phyloP scores from a whole-genome alignment of 192 early-diverging fungal species.

The Coemansia sp. region DNA sequence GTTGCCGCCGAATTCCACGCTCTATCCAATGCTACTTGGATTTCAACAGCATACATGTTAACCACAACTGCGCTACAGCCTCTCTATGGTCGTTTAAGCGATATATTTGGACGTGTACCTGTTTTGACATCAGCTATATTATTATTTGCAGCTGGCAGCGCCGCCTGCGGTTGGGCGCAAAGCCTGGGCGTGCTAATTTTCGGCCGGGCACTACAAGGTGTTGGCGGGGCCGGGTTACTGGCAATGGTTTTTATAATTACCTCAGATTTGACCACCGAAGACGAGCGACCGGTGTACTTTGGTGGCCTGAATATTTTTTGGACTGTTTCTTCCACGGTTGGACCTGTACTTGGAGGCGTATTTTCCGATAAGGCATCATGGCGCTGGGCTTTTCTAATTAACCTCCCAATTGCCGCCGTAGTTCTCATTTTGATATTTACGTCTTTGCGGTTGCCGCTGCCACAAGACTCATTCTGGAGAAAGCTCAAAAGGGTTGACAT shows the following conservation, averaged over 20 bases:
- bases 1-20: not conserved
- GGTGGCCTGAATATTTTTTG: slow-evolving; percentile 58
- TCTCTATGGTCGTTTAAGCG: not conserved
- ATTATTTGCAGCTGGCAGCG: slow-evolving; percentile 59
- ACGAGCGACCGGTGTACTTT: slow-evolving; percentile 65
- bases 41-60: not conserved
- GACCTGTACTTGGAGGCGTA: slow-evolving; percentile 63
- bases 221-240: slow-evolving; percentile 72
- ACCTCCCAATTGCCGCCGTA: slow-evolving; percentile 53
- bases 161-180: slow-evolving; percentile 56
- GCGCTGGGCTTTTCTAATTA: slow-evolving; percentile 65
- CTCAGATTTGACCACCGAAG: slow-evolving; percentile 63
- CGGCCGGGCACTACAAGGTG: slow-evolving; percentile 65
- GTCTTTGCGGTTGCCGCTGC: slow-evolving; percentile 49
- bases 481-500: slow-evolving; percentile 70
- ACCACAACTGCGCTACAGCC: not conserved
- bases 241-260: slow-evolving; percentile 65
- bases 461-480: slow-evolving; percentile 25
- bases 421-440: slow-evolving; percentile 47
- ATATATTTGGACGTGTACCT: not conserved
- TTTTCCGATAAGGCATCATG: slow-evolving; percentile 59
- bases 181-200: slow-evolving; percentile 69
- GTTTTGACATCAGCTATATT: slow-evolving; percentile 43
- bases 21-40: not conserved
- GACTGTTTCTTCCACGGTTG: slow-evolving; percentile 61